These are phyloP conservation scores for Symbiodinium natans DNA, from an alignment of 73 alveolate species.

Conservation along the genomic window DNA sequence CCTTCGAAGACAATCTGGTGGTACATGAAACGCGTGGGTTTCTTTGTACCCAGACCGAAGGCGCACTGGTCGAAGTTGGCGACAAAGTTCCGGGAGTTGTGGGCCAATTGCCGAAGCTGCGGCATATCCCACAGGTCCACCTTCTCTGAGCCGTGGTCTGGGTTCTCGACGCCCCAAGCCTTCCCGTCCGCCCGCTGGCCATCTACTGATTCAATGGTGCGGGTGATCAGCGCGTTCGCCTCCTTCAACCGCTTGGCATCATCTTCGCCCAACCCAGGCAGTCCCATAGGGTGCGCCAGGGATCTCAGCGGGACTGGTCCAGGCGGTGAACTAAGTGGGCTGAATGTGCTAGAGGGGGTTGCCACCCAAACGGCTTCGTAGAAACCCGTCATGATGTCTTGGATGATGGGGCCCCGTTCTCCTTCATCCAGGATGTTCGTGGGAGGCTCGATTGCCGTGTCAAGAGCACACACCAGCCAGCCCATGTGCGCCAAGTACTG, in stretches of 20 bases:
- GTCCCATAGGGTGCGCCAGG: not conserved
- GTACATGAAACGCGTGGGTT: not conserved
- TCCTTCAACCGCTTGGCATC: not conserved
- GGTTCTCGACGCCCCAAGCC: conserved; percentile 23
- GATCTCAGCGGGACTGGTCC: not conserved
- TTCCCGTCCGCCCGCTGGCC: not conserved
- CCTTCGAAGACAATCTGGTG: not conserved
- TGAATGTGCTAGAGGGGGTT: not conserved
- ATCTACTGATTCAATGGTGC: not conserved
- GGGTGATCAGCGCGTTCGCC: not conserved
- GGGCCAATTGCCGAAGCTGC: not conserved
- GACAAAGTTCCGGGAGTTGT: not conserved
- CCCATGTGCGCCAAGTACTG: not conserved
- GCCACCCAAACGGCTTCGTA: not conserved
- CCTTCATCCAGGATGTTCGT: not conserved
- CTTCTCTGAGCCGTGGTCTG: not conserved
- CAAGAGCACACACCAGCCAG: not conserved
- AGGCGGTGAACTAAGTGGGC: not conserved
- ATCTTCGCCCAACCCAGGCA: not conserved
- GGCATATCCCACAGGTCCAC: not conserved
- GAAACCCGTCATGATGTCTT: not conserved
- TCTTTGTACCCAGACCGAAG: not conserved
- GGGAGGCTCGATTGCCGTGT: not conserved
- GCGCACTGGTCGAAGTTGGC: conserved; percentile 10
- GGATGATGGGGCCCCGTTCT: not conserved